Evolutionary conservation across 1,284 basidiomycete genomes (phyloP), one percentile per base, ranked within the genome.

Genomic region (Trametes pubescens): DNA sequence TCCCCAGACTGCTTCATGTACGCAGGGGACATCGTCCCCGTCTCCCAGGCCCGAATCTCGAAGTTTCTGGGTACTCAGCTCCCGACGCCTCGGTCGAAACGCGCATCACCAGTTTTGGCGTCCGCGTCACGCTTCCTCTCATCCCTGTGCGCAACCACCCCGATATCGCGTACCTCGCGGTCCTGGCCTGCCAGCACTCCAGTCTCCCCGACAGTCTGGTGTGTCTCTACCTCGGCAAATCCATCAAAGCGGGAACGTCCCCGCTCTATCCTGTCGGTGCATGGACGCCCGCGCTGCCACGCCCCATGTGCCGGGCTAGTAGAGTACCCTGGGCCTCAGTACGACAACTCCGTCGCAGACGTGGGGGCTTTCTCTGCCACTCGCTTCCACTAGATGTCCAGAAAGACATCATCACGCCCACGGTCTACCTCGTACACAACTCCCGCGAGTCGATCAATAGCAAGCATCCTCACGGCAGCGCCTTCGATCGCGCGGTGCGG

Each of bases 91-190:
- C 43, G 18, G 18, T 44, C 1, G 43, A 44, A 8, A 44, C 43
- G 21, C 18, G n/a, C 21, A 44, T 37, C 18, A 52, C 51, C 22
- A 32, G 51, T 4, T 52, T 52, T 18, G 51, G 32, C 2, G n/a
- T 52, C 4, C 51, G 51, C 6, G 32, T 37, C 34, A 37, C 51
- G 11, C 51, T 52, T 16, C 51, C 51, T 21, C 51, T 52, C 18
- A 37, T 52, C 8, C 32, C 32, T 6, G 8, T 21, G 14, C n/a
- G 16, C 18, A 7, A 22, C 34, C 32, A 22, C 16, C 32, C 51
- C 3, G 35, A 35, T 16, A 52, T 21, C 11, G n/a, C 32, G 6
- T 35, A 37, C 51, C 34, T 54, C 2, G 52, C 52, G 4, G 22
- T 40, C 3, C 22, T 54, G 2, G 37, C 24, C 1, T 54, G 52